Evolutionary conservation across 2,329 filamentous ascomycete species (phyloP), one percentile per base, ranked within the genome.

Genomic region (Passalora sequoiae): DNA sequence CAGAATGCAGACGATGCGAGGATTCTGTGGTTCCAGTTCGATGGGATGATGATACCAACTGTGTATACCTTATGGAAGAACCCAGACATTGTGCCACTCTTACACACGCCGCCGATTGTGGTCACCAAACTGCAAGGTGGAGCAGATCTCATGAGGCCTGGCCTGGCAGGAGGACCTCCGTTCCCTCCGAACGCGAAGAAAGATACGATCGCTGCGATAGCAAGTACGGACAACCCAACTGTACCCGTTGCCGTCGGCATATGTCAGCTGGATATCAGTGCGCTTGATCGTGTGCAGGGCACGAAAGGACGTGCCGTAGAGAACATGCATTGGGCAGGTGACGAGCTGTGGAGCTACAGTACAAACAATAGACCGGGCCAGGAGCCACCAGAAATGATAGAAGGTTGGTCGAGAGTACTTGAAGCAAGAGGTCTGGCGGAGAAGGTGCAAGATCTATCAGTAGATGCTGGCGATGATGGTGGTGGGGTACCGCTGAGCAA

Each of bases 31-130:
- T 77, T 81, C 48, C 77, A 77, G 60, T 64, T 79, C 17, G 76
- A 77, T 41, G 77, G 80, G 49, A 71, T 67, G 22, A 67, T 77
- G 63, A 72, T 73, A 46, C 74, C 59, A 21, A 53, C 71, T 33
- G 78, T 84, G 2, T 84, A 84, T 59, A 82, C 81, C 1, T 64
- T 84, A 46, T 85, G 81, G 81, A 71, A 74, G 44, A 78, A 82
- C 54, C 71, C 80, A 3, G 68, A 70, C 21, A 65, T 85, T 10
- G 65, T 83, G 0, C 78, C 81, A 0, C 61, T 85, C 22, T 69
- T 85, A n/a, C 74, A 82, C 53, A 84, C 81, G 0, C 78, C 77
- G 3, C 69, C 72, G 7, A 71, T 78, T 17, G 76, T 80, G 3
- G 74, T 84, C 57, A 69, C 75, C 47, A 84, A 83, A 62, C 65